Conservation (phyloP, 805 yeast genomes). For the Candida jianshihensis region DNA sequence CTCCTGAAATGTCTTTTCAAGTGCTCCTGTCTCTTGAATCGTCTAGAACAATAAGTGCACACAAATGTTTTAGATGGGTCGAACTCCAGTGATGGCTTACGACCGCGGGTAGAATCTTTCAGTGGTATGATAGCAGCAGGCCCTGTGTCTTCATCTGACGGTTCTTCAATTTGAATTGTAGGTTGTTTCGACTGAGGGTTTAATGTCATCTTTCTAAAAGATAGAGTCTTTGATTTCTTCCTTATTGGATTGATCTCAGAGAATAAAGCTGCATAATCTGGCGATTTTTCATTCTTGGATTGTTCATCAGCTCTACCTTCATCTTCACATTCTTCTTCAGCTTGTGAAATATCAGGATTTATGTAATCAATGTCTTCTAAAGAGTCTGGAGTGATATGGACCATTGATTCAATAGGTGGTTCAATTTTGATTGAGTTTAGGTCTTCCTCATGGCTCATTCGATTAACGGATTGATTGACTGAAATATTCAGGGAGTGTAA, state of each 20-base stretch:
- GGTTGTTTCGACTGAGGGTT: not conserved
- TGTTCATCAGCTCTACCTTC: constrained; percentile 1
- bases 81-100: constrained; percentile 56
- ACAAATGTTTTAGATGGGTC: constrained; percentile 51
- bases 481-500: not conserved
- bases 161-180: not conserved
- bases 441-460: not conserved
- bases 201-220: constrained; percentile 8
- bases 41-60: constrained; percentile 57
- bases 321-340: constrained; percentile 1
- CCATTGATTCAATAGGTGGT: not conserved
- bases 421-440: not conserved
- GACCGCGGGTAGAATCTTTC: constrained; percentile 45
- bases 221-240: constrained; percentile 12
- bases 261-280: constrained; percentile 26
- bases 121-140: constrained; percentile 6
- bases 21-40: constrained; percentile 73
- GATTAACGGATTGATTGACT: not conserved
- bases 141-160: not conserved
- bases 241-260: constrained; percentile 18
- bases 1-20: constrained; percentile 68
- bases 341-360: too few relatives aligned
- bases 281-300: constrained; percentile 14
- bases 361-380: too few relatives aligned
- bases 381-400: too few relatives aligned